Base-by-base conservation (phyloP, 805 yeast species). In the Kurtzmaniella cleridarum region DNA sequence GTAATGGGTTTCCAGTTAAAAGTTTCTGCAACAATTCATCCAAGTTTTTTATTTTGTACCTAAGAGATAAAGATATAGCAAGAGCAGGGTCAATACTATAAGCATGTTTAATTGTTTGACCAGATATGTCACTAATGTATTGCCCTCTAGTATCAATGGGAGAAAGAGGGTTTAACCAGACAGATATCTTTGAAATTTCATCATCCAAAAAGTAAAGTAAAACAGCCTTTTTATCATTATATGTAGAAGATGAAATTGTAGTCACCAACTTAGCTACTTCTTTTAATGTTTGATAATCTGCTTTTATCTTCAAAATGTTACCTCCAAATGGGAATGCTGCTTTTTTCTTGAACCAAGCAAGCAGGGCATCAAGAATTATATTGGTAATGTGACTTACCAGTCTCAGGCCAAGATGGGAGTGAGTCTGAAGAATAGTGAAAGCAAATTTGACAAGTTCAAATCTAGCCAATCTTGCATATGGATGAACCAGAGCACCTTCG, bases 251-350 rank as follows among this genome's bases (percentile, higher is more conserved):
- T 15, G 45, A 49, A 39, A 51, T 50, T 0, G 67, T 57, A 2
- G 55, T 38, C 41, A 60, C 45, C 32, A 60, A 46, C 31, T 53
- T 48, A 3, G 76, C 71, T 3, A 84, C 70, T 17, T 75, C 79
- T 23, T 71, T 64, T 47, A 91, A 64, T 36, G 81, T 60, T 3
- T 71, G 65, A 49, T 75, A 70, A 50, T 90, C 96, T 1, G 87
- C 76, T 46, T 79, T 80, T 36, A 81, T 78, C 54, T 79, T 79
- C 45, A 86, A 60, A 32, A 76, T 70, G 54, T 91, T 88, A 9
- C 88, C 82, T 3, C 98, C 98, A 63, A 73, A 89, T 12, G 98
- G 96, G 65, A 82, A 83, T 3, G 73, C 66, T 1, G 78, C 68
- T 15, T 76, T 69, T 34, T 66, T 71, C 17, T 69, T 69, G 55